A percentile compares a stretch with the other conserved stretches of the same genome.
Evolutionary conservation across 768 basidiomycete genomes (phyloP).

Genomic region (Royoungia palumana): DNA sequence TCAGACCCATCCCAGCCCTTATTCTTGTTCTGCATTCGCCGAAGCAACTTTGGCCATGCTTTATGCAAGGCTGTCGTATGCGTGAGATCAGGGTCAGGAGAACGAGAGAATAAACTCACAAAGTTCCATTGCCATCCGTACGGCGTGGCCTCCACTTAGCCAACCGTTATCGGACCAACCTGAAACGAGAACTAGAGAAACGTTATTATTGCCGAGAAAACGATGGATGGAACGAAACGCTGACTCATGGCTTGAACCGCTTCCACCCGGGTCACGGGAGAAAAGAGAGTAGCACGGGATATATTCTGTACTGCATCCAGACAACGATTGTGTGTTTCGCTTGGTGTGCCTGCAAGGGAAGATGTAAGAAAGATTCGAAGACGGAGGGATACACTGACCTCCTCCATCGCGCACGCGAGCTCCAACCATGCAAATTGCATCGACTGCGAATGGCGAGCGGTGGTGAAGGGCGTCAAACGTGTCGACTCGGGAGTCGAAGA

Average conservation of each 20-base stretch:
- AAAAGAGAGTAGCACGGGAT: constrained; percentile 82
- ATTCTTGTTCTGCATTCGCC: constrained; percentile 72
- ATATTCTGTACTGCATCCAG: constrained; percentile 84
- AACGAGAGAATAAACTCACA: constrained; percentile 46
- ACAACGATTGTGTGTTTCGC: constrained; percentile 69
- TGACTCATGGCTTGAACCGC: constrained; percentile 92
- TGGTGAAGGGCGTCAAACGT: constrained; percentile 83
- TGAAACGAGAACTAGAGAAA: constrained; percentile 69
- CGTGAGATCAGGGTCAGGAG: constrained; percentile 6
- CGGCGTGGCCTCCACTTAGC: constrained; percentile 94
- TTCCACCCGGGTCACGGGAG: constrained; percentile 79
- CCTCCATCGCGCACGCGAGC: constrained; percentile 89
- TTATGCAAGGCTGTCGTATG: constrained; percentile 71
- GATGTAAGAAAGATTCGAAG: constrained; percentile 5
- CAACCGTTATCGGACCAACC: constrained; percentile 97
- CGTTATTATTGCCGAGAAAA: constrained; percentile 1
- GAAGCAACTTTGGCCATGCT: constrained; percentile 81
- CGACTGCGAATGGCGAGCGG: constrained; percentile 90
- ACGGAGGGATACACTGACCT: constrained; percentile 42
- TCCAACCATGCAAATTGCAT: constrained; percentile 92
- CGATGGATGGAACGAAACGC: constrained; percentile 23
- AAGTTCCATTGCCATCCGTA: constrained; percentile 93
- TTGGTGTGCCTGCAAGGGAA: constrained; percentile 57
- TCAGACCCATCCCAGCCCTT: constrained; percentile 43
- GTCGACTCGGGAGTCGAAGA: constrained; percentile 80